A percentile compares a stretch with the other conserved stretches of the same genome.
These are phyloP conservation scores for Pleurotus sapidus DNA, from an alignment of 768 basidiomycete genomes.

Conservation along the genomic window DNA sequence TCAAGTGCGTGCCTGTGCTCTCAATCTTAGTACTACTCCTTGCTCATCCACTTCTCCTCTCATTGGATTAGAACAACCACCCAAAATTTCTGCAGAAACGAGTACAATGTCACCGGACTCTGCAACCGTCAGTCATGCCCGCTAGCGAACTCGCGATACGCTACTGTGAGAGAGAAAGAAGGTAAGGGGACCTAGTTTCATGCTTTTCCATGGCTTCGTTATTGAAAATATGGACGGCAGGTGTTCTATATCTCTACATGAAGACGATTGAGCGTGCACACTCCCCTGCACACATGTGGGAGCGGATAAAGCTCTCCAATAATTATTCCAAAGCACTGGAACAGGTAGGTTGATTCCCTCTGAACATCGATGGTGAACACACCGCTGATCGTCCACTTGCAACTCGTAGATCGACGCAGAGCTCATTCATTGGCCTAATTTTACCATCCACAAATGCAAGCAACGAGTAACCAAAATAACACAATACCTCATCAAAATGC, in stretches of 20 bases:
- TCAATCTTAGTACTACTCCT: background rate
- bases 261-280: slow-evolving; percentile 99
- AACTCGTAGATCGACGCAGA: slow-evolving; percentile 82
- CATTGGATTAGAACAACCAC: slow-evolving; percentile 68
- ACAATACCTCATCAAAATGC: slow-evolving; percentile 98
- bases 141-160: slow-evolving; percentile 95
- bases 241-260: slow-evolving; percentile 87
- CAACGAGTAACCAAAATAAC: slow-evolving; percentile 99
- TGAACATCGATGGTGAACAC: no score
- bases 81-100: slow-evolving; percentile 98
- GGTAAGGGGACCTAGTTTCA: slow-evolving; percentile 41
- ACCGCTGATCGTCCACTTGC: no score
- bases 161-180: slow-evolving; percentile 96
- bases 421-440: slow-evolving; percentile 98
- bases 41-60: slow-evolving; percentile 5
- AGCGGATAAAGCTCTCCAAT: slow-evolving; percentile 86
- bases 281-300: slow-evolving; percentile 97
- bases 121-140: slow-evolving; percentile 96
- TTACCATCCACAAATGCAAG: slow-evolving; percentile 98
- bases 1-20: slow-evolving; percentile 70
- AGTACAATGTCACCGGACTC: slow-evolving; percentile 96
- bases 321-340: slow-evolving; percentile 95
- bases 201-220: slow-evolving; percentile 1
- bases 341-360: slow-evolving; percentile 55
- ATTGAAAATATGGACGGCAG: slow-evolving; percentile 31